Conservation (phyloP, 768 basidiomycete species). For the Pholiota microspora region DNA sequence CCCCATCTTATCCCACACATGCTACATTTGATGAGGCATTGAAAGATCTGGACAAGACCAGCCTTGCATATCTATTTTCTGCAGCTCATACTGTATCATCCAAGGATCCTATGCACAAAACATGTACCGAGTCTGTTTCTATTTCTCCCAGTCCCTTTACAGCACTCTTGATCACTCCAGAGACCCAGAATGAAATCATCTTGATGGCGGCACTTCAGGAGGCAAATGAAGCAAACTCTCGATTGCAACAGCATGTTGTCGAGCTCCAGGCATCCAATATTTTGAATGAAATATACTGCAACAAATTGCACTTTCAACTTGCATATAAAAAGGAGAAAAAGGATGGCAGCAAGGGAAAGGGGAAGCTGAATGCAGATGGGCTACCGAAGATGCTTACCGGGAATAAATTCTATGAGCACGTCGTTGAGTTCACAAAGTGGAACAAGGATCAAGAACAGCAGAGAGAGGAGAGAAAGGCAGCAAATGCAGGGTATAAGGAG, state of each 20-base stretch:
- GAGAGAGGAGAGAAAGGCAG: constrained; percentile 11
- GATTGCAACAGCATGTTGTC: constrained; percentile 7
- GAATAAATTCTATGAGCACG: constrained; percentile 18
- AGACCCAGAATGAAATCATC: constrained; percentile 11
- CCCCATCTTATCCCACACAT: not conserved
- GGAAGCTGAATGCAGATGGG: constrained; percentile 22
- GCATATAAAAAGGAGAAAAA: constrained; percentile 21
- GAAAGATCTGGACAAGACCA: not conserved
- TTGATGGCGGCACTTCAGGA: constrained; percentile 12
- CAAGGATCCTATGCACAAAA: not conserved
- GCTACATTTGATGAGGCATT: not conserved
- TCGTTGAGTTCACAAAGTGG: constrained; percentile 9
- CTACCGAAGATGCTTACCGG: constrained; percentile 20
- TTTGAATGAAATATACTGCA: constrained; percentile 22
- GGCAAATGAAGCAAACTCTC: not conserved
- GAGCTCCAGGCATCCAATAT: constrained; percentile 22
- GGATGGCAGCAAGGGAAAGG: constrained; percentile 14
- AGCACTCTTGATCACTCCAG: too few species aligned
- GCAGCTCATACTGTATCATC: not conserved
- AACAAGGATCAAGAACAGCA: constrained; percentile 7
- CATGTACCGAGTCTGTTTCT: not conserved
- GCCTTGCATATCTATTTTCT: constrained; percentile 1
- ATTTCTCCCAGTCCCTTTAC: not conserved
- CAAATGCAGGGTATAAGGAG: constrained; percentile 5
- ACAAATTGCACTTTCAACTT: constrained; percentile 17